Percentiles rank a stretch among this genome's conserved stretches.
Conservation (phyloP, 225 moss, liverwort and hornwort species). For the Marchantia paleacea region DNA sequence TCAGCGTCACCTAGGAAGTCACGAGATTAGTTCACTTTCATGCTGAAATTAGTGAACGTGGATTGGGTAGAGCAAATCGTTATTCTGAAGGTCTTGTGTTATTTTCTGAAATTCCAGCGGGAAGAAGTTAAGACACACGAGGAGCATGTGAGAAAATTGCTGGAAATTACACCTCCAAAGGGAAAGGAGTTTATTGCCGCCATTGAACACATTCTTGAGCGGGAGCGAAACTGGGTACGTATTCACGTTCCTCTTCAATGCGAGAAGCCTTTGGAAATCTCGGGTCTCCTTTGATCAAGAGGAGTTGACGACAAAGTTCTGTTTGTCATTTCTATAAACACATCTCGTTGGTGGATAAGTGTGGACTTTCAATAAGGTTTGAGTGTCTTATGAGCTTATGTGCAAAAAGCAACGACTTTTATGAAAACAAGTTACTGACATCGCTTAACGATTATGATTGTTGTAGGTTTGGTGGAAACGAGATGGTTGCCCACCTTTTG, state of each 20-base stretch:
- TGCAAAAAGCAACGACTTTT: no score
- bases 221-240: slow-evolving; percentile 91
- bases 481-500: slow-evolving; percentile 94
- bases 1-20: background rate
- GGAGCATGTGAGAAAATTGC: slow-evolving; percentile 83
- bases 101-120: slow-evolving; percentile 32
- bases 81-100: background rate
- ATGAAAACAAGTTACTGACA: background rate
- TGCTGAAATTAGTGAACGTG: background rate
- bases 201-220: slow-evolving; percentile 91
- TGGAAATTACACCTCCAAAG: slow-evolving; percentile 88
- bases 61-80: background rate
- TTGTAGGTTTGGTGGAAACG: slow-evolving; percentile 92
- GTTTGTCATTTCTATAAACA: no score
- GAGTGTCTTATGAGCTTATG: no score
- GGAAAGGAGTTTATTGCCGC: slow-evolving; percentile 85
- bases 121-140: slow-evolving; percentile 89
- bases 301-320: no score
- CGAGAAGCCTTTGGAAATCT: no score
- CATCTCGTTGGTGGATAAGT: no score
- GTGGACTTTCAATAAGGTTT: no score
- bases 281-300: no score
- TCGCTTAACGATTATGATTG: background rate
- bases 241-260: background rate
- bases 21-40: background rate